A percentile compares a stretch with the other conserved stretches of the same genome.
Evolutionary conservation across 1,139 yeast genomes (phyloP).

Genomic region (Yamadazyma dendronema): DNA sequence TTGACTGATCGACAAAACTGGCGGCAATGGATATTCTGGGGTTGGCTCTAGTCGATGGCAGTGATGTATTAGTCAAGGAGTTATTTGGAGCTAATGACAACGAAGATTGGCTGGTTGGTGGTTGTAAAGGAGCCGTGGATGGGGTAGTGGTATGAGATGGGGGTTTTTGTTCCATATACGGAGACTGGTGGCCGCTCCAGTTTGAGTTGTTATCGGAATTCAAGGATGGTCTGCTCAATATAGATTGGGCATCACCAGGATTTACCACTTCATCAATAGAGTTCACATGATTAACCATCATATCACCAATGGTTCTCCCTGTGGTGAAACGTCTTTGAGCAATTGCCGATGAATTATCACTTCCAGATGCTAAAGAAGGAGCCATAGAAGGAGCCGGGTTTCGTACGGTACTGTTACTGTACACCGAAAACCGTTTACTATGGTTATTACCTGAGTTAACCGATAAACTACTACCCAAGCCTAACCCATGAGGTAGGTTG

Average conservation of each 20-base stretch:
- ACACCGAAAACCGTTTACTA: conserved; percentile 19
- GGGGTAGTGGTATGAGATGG: conserved; percentile 2
- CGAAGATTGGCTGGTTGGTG: neutral
- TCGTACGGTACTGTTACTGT: conserved; percentile 23
- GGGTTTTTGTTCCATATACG: conserved; percentile 9
- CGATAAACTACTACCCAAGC: conserved; percentile 22
- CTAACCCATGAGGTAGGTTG: conserved; percentile 24
- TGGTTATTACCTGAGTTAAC: conserved; percentile 13
- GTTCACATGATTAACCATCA: conserved; percentile 55
- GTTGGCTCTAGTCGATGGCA: conserved; percentile 1
- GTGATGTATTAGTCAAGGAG: neutral
- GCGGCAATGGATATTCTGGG: conserved; percentile 38
- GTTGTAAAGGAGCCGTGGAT: neutral
- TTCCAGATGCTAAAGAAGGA: conserved; percentile 24
- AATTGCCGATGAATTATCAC: conserved; percentile 13
- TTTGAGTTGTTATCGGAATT: conserved; percentile 15
- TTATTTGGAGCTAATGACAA: conserved; percentile 3
- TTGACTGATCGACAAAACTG: conserved; percentile 25
- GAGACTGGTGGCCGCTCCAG: conserved; percentile 11
- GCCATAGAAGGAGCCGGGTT: conserved; percentile 20
- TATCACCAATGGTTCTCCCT: conserved; percentile 62
- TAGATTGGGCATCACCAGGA: conserved; percentile 21
- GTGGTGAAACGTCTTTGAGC: conserved; percentile 17
- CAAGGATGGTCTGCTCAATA: conserved; percentile 24
- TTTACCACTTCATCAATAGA: conserved; percentile 60